phyloP scores from a whole-genome alignment of 1,139 yeast species.

The Blastobotrys illinoisensis region DNA sequence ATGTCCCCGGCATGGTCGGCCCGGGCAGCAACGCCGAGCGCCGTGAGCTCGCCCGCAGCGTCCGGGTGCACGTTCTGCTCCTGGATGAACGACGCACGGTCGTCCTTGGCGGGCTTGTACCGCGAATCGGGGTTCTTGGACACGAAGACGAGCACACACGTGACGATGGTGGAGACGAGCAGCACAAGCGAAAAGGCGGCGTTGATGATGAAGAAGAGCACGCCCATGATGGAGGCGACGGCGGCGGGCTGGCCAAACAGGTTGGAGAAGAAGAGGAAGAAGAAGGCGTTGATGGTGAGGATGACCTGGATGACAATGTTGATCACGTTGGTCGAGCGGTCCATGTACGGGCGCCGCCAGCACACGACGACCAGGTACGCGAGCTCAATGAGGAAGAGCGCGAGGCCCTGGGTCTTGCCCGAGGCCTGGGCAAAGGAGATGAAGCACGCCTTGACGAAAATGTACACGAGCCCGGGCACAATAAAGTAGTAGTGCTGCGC shows the following conservation, averaged over 20 bases:
- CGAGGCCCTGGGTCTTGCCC: conserved; percentile 77
- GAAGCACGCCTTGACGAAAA: conserved; percentile 68
- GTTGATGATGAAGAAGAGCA: conserved; percentile 79
- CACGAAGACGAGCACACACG: conserved; percentile 74
- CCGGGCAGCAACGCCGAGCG: conserved; percentile 86
- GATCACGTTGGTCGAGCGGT: conserved; percentile 84
- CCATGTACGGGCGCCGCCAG: conserved; percentile 82
- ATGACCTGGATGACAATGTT: conserved; percentile 78
- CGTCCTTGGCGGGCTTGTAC: conserved; percentile 92
- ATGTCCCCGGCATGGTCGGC: conserved; percentile 34
- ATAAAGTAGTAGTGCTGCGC: conserved; percentile 84
- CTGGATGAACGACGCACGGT: conserved; percentile 81
- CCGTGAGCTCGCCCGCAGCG: conserved; percentile 62
- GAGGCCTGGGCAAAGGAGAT: conserved; percentile 77
- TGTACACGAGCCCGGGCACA: conserved; percentile 54
- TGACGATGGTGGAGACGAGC: conserved; percentile 68
- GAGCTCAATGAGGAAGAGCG: conserved; percentile 72
- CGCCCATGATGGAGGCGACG: conserved; percentile 89
- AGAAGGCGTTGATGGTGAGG: conserved; percentile 71
- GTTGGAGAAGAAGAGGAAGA: conserved; percentile 85
- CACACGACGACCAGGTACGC: conserved; percentile 59
- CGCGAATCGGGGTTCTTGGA: conserved; percentile 92
- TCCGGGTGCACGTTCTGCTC: conserved; percentile 48
- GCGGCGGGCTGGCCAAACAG: conserved; percentile 80
- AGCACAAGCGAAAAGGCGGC: conserved; percentile 84